Evolutionary conservation across 2,329 filamentous ascomycete genomes (phyloP).

Genomic region (Sporothrix sp.): DNA sequence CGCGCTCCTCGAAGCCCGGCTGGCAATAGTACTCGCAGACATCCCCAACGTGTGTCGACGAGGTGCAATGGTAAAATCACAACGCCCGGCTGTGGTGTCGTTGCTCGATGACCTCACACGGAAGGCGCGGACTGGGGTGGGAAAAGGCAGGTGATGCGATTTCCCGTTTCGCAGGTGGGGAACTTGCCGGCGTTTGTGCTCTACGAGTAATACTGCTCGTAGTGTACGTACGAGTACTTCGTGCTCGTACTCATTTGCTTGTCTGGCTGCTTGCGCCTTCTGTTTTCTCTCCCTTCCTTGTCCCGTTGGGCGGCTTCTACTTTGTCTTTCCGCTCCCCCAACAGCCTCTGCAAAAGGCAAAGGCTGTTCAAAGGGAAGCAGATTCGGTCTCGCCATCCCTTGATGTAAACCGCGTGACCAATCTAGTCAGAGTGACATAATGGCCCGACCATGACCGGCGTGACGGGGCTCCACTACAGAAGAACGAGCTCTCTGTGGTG

Average conservation of each 20-base stretch:
- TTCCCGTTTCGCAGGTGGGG: slow-evolving; percentile 7
- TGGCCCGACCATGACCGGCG: slow-evolving; percentile 2
- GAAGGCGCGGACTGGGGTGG: slow-evolving; percentile 6
- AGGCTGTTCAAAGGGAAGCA: neutral
- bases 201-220: neutral
- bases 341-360: neutral
- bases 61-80: too few relatives aligned
- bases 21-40: too few relatives aligned
- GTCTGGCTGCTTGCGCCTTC: neutral
- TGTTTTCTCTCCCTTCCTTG: neutral
- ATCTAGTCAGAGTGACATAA: slow-evolving; percentile 9
- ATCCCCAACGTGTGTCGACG: too few relatives aligned
- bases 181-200: neutral
- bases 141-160: neutral
- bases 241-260: neutral
- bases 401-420: slow-evolving; percentile 10
- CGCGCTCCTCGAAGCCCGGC: too few relatives aligned
- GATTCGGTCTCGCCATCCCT: slow-evolving; percentile 8
- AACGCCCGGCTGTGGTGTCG: neutral
- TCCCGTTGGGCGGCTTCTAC: too few relatives aligned
- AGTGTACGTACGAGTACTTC: too few relatives aligned
- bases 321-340: too few relatives aligned
- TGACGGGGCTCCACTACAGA: slow-evolving; percentile 5
- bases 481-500: neutral
- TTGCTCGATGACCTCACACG: slow-evolving; percentile 6